These are phyloP conservation scores for Fusarium udum DNA, from an alignment of 2,329 filamentous ascomycete genomes.

Conservation along the genomic window DNA sequence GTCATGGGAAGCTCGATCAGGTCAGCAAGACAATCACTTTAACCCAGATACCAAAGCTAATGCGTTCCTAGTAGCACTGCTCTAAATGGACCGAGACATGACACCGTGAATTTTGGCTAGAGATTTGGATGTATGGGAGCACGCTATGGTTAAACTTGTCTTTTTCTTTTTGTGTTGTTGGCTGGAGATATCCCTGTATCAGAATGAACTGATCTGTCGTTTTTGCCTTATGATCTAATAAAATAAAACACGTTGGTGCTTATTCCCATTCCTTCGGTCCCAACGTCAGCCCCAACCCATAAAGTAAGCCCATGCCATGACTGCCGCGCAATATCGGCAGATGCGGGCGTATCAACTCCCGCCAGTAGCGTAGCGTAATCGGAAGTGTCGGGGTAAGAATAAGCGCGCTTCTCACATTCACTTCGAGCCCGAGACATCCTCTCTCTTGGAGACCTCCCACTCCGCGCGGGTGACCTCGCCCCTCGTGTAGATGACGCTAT, in stretches of 20 bases:
- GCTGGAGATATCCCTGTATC: conserved; percentile 24
- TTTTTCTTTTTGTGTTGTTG: not conserved
- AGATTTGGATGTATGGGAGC: not conserved
- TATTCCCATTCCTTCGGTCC: not conserved
- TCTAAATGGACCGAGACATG: conserved; percentile 8
- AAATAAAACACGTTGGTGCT: not conserved
- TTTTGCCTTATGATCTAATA: not conserved
- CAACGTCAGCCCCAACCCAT: conserved; percentile 8
- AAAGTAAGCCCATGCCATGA: not conserved
- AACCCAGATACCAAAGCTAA: not conserved
- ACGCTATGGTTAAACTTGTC: not conserved
- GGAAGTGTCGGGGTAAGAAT: not conserved
- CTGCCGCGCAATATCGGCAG: not conserved
- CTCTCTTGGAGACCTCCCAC: not conserved
- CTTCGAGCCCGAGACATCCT: not conserved
- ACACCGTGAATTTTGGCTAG: not conserved
- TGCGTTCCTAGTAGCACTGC: conserved; percentile 25
- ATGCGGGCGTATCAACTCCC: not conserved
- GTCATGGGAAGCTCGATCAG: conserved; percentile 41
- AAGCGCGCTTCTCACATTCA: not conserved
- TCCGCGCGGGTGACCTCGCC: not conserved
- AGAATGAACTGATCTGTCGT: conserved; percentile 5
- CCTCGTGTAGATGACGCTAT: not conserved
- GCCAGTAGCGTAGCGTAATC: not conserved
- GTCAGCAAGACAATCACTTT: conserved; percentile 19